These are phyloP conservation scores for Exophiala xenobiotica DNA, from an alignment of 2,329 filamentous ascomycete genomes.

Conservation along the genomic window DNA sequence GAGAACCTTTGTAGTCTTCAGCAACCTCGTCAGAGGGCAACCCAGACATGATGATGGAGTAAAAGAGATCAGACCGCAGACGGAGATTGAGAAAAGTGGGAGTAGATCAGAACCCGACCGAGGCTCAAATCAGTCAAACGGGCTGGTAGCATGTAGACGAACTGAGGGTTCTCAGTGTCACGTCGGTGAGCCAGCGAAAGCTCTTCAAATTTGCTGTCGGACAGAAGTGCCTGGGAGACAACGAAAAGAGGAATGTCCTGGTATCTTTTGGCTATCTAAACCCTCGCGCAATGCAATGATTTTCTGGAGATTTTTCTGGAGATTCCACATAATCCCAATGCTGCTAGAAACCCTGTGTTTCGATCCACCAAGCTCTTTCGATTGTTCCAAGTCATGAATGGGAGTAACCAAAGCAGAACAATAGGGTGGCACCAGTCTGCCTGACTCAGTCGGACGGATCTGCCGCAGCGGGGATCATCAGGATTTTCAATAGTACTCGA, in stretches of 20 bases:
- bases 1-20: conserved; percentile 87
- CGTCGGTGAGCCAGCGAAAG: conserved; percentile 1
- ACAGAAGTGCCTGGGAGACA: conserved; percentile 22
- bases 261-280: conserved; percentile 33
- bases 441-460: background rate
- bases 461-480: background rate
- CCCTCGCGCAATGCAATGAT: conserved; percentile 10
- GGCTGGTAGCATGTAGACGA: conserved; percentile 8
- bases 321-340: conserved; percentile 7
- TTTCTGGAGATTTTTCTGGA: conserved; percentile 6
- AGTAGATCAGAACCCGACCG: conserved; percentile 12
- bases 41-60: conserved; percentile 60
- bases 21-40: conserved; percentile 77
- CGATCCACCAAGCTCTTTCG: conserved; percentile 3
- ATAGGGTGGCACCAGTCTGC: background rate
- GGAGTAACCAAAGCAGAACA: background rate
- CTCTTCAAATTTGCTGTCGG: conserved; percentile 11
- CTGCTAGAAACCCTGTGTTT: background rate
- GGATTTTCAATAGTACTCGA: background rate
- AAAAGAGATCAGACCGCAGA: conserved; percentile 16
- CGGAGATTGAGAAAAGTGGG: conserved; percentile 16
- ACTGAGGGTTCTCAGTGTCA: conserved; percentile 12
- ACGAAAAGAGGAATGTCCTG: conserved; percentile 29
- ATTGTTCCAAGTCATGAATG: background rate
- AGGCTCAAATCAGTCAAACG: conserved; percentile 20